phyloP scores from a whole-genome alignment of 2,329 filamentous ascomycete genomes.

The Aspergillus intermedius region DNA sequence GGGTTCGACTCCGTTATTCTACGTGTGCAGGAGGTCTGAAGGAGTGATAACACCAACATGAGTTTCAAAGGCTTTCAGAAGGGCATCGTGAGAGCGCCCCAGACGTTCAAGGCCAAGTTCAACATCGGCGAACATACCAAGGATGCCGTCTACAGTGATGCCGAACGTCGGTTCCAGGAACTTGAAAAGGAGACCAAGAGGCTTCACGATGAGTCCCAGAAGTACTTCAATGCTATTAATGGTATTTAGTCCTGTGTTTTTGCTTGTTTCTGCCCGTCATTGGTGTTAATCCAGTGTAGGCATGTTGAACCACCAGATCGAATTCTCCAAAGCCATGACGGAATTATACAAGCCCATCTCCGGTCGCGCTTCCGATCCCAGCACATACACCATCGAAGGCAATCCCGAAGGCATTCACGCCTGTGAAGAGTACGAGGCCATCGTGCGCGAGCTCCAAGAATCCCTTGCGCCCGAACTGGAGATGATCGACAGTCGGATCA shows the following conservation, averaged over 20 bases:
- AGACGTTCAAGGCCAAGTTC: slow-evolving; percentile 85
- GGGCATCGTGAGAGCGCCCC: slow-evolving; percentile 80
- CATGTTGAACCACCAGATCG: slow-evolving; percentile 96
- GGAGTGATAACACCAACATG: slow-evolving; percentile 51
- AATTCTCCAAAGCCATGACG: slow-evolving; percentile 91
- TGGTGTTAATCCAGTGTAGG: slow-evolving; percentile 36
- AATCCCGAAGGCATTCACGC: slow-evolving; percentile 90
- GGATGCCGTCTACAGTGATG: slow-evolving; percentile 88
- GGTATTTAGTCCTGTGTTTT: slow-evolving; percentile 39
- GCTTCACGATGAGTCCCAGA: slow-evolving; percentile 92
- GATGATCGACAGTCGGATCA: slow-evolving; percentile 90
- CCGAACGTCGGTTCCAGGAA: slow-evolving; percentile 88
- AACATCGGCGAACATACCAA: slow-evolving; percentile 95
- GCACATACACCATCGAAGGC: slow-evolving; percentile 71
- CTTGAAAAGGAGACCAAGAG: slow-evolving; percentile 94
- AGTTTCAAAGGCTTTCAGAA: slow-evolving; percentile 97
- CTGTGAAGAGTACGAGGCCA: slow-evolving; percentile 90
- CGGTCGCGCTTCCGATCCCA: slow-evolving; percentile 87
- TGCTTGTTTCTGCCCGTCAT: not conserved
- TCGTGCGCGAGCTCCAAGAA: slow-evolving; percentile 84
- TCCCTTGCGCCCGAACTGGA: slow-evolving; percentile 87
- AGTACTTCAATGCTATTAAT: slow-evolving; percentile 97
- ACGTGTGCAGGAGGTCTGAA: too few species aligned
- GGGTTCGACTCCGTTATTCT: too few species aligned
- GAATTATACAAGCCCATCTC: slow-evolving; percentile 99